phyloP scores from a whole-genome alignment of 78 protist species.

The Dictyostelium capitatum region DNA sequence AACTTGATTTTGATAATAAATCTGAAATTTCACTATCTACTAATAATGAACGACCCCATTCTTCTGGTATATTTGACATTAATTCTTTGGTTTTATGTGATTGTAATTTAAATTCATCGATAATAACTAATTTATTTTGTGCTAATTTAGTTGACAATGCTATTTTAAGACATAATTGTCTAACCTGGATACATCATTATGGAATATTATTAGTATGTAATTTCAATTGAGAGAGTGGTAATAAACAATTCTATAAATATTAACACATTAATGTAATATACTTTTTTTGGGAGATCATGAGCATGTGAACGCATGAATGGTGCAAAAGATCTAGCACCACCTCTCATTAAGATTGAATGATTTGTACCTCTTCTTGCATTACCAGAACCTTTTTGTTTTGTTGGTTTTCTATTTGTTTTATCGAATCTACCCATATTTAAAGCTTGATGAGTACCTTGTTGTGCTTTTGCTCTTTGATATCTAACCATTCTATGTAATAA shows the following conservation, averaged over 20 bases:
- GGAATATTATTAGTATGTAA: not conserved
- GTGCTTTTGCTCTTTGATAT: constrained; percentile 76
- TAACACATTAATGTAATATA: not conserved
- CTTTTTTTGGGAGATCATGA: constrained; percentile 43
- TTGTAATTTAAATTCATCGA: constrained; percentile 31
- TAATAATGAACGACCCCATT: constrained; percentile 51
- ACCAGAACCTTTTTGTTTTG: constrained; percentile 68
- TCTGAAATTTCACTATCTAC: constrained; percentile 9
- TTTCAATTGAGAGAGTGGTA: no score
- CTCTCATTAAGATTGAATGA: constrained; percentile 53
- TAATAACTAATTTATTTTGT: constrained; percentile 51
- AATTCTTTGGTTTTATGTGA: constrained; percentile 67
- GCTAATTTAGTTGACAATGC: constrained; percentile 63
- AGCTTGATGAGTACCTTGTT: constrained; percentile 74
- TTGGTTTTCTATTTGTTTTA: constrained; percentile 57
- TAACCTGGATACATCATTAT: not conserved
- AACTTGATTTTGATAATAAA: not conserved
- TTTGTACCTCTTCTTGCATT: constrained; percentile 75
- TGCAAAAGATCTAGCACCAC: constrained; percentile 68
- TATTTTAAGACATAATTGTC: constrained; percentile 23
- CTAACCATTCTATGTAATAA: constrained; percentile 61
- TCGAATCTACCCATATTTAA: constrained; percentile 56
- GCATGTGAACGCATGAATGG: constrained; percentile 63
- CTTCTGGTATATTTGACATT: constrained; percentile 30
- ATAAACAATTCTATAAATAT: no score